Base-by-base conservation (phyloP, 371 early-diverging fungal species). In the Rhizopus sp. region DNA sequence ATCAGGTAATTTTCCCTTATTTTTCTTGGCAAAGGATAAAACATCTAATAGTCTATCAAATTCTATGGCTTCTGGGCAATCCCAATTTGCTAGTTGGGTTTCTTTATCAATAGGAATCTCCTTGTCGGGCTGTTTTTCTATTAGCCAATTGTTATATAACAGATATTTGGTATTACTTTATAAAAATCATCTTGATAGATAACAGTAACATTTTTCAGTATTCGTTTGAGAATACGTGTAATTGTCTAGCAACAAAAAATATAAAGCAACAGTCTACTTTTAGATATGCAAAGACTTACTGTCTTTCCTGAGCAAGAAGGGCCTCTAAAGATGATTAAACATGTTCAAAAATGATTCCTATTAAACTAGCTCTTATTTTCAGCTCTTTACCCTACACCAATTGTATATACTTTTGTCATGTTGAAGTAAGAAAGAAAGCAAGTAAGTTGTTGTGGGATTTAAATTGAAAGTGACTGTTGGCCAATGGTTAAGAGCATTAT, bases 141-240 rank as follows among this genome's bases (percentile, higher is more conserved):
- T 35, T 37, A 40, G n/a, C 30, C 32, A 38, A n/a, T 33, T 40
- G 9, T 32, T 49, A 16, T 16, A 7, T 17, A 9, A 0, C n/a
- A 17, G 3, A n/a, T 17, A 45, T 9, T 33, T 23, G 16, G 34
- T 16, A 50, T 57, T 62, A 83, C 83, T 53, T 84, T 82, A 68
- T 84, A 93, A 73, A 84, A 90, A 50, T 86, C 80, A 68, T 93
- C 93, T 71, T 92, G 93, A 63, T 89, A 88, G 23, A 91, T 65
- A 15, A 89, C 66, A 15, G 73, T 69, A 13, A 77, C 72, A 45
- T 84, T 77, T 2, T 89, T 84, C 10, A 91, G 61, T 44, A 86
- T 65, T 29, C 76, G 72, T 42, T 63, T 54, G 12, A 88, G 62
- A 32, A 73, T 72, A 16, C 78, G 73, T 0, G 83, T 78, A 7